Percentiles rank a stretch among this genome's conserved stretches.
phyloP scores from a whole-genome alignment of 1,284 basidiomycete species.

The Neotropicomus parvogracilis region DNA sequence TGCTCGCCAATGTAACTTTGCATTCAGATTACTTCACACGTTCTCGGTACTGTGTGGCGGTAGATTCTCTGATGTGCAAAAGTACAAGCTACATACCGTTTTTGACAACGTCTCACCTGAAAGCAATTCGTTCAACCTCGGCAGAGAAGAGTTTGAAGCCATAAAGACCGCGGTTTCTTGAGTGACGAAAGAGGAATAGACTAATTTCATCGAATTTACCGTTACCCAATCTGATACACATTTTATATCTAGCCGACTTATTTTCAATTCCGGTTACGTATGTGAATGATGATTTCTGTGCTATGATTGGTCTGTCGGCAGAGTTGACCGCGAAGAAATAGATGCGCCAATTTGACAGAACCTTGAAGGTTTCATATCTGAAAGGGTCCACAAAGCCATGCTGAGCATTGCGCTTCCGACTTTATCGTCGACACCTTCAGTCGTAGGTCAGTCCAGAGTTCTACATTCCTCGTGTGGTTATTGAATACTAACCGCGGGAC shows the following conservation, averaged over 20 bases:
- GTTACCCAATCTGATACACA: conserved; percentile 19
- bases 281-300: conserved; percentile 16
- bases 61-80: conserved; percentile 43
- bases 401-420: conserved; percentile 5
- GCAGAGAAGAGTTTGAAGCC: conserved; percentile 27
- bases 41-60: conserved; percentile 47
- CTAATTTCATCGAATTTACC: conserved; percentile 12
- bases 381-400: conserved; percentile 14
- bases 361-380: conserved; percentile 16
- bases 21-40: conserved; percentile 50
- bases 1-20: background rate
- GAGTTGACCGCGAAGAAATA: conserved; percentile 12
- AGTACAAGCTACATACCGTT: conserved; percentile 36
- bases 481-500: conserved; percentile 11
- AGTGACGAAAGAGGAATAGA: conserved; percentile 20
- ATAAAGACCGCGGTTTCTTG: conserved; percentile 26
- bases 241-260: conserved; percentile 28
- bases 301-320: conserved; percentile 23
- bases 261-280: conserved; percentile 29
- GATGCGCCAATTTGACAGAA: conserved; percentile 14
- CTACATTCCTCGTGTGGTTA: background rate
- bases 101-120: conserved; percentile 22
- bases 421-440: background rate
- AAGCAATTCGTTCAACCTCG: conserved; percentile 25
- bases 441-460: conserved; percentile 15